Evolutionary conservation across 2,329 filamentous ascomycete species (phyloP).

Genomic region (Phaeosphaeriaceae sp.): DNA sequence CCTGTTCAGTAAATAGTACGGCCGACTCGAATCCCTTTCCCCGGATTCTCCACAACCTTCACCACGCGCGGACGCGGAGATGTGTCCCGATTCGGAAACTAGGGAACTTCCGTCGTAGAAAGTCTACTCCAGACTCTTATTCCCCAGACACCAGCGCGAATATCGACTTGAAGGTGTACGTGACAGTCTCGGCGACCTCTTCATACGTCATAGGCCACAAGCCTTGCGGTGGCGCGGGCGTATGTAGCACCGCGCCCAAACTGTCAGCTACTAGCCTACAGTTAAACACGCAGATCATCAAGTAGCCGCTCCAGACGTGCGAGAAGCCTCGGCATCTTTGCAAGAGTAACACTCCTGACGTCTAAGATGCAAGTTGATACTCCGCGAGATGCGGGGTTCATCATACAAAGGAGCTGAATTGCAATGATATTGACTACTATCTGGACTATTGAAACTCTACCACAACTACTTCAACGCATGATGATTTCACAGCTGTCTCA

Average conservation of each 20-base stretch:
- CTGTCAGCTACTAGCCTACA: neutral
- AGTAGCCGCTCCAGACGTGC: neutral
- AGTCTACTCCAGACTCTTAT: neutral
- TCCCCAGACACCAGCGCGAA: neutral
- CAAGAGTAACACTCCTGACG: too few relatives aligned
- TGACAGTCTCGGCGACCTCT: neutral
- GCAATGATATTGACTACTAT: too few relatives aligned
- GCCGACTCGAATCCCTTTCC: too few relatives aligned
- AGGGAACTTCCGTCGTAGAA: neutral
- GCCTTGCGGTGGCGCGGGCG: too few relatives aligned
- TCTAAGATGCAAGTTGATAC: too few relatives aligned
- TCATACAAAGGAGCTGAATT: too few relatives aligned
- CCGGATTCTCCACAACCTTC: neutral
- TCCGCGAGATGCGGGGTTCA: too few relatives aligned
- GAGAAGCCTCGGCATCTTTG: neutral
- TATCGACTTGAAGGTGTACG: neutral
- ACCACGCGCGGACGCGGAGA: neutral
- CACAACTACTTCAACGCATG: too few relatives aligned
- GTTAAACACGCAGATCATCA: neutral
- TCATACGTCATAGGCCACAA: neutral
- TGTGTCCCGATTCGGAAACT: neutral
- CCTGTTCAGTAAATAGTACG: too few relatives aligned
- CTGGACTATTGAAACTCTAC: too few relatives aligned
- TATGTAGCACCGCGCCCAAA: neutral
- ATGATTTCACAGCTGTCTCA: too few relatives aligned